Evolutionary conservation across 257 asterid species (phyloP), one percentile per base, ranked within the genome.

Genomic region (Solanum sejunctum): DNA sequence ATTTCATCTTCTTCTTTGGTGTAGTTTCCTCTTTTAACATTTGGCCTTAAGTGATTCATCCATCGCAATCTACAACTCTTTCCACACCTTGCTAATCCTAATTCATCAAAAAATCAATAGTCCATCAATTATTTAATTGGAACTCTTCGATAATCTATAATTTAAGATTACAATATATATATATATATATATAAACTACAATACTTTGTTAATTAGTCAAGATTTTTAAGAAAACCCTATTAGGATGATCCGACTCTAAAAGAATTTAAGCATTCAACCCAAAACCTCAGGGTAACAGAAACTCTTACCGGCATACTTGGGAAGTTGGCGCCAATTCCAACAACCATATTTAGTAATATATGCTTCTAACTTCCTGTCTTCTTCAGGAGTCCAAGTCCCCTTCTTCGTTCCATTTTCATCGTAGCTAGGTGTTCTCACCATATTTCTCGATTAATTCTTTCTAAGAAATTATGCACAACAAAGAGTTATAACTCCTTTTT

Each of bases 41-140:
- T 71, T 6, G 86, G 86, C 9, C 82, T 70, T 21, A 83, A 32
- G 69, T 83, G 39, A 75, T 84, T 84, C 86, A 84, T 75, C 86
- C 86, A 84, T 60, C 87, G 32, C 51, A 85, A 63, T 85, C 87
- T 78, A 80, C 69, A 85, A 16, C 87, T 85, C 78, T 85, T 85
- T 56, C 87, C 87, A 51, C 87, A 85, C 43, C 87, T 85, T 3
- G 87, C 84, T 63, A 77, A 12, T 16, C 84, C 84, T 63, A 63
- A 23, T 77, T 73, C 12, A 56, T 21, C 7, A 84, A 80, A 84
- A 80, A 28, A 43, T 8, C 83, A 32, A 23, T 45, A 80, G 47
- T 66, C 3, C 47, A 1, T 66, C 12, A 60, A 60, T n/a, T 60
- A 60, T 60, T 60, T 60, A 28, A 8, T 66, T 58, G 66, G 28